A percentile compares a stretch with the other conserved stretches of the same genome.
Evolutionary conservation across 1,139 yeast genomes (phyloP).

Genomic region (Debaryomyces robertsiae): DNA sequence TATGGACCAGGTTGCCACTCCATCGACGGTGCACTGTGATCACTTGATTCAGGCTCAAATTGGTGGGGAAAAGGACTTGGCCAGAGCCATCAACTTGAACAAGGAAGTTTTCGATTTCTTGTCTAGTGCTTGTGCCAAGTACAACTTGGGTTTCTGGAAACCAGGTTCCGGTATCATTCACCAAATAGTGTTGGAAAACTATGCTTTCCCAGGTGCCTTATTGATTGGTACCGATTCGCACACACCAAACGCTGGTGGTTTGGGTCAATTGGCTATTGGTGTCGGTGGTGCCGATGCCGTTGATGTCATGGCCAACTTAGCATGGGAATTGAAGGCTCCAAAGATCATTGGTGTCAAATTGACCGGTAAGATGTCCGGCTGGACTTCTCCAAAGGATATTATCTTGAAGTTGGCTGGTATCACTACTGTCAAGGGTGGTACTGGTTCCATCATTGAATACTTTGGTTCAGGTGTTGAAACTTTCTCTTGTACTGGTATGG

Average conservation of each 20-base stretch:
- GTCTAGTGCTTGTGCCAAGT: conserved; percentile 92
- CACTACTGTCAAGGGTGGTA: conserved; percentile 98
- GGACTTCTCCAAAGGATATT: conserved; percentile 99
- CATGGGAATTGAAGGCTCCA: conserved; percentile 99
- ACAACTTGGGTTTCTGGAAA: conserved; percentile 99
- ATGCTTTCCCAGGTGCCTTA: conserved; percentile 97
- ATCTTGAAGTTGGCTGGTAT: conserved; percentile 95
- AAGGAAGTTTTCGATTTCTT: conserved; percentile 97
- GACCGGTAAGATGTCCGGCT: conserved; percentile 93
- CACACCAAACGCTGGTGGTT: conserved; percentile 99
- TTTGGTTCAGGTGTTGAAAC: conserved; percentile 93
- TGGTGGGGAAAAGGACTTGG: conserved; percentile 91
- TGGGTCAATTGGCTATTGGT: conserved; percentile 98
- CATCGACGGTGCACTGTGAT: conserved; percentile 98
- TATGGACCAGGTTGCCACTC: conserved; percentile 91
- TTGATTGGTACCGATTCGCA: conserved; percentile 98
- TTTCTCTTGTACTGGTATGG: conserved; percentile 99
- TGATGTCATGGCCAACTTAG: conserved; percentile 91
- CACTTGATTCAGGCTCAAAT: conserved; percentile 98
- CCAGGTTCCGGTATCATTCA: conserved; percentile 99
- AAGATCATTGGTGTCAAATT: conserved; percentile 95
- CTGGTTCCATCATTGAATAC: conserved; percentile 97
- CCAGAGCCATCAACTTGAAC: conserved; percentile 89
- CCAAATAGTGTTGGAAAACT: conserved; percentile 96
- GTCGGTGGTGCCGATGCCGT: conserved; percentile 99